Conservation (phyloP, 169 alveolate genomes). For the Plasmodium chabaudi region DNA sequence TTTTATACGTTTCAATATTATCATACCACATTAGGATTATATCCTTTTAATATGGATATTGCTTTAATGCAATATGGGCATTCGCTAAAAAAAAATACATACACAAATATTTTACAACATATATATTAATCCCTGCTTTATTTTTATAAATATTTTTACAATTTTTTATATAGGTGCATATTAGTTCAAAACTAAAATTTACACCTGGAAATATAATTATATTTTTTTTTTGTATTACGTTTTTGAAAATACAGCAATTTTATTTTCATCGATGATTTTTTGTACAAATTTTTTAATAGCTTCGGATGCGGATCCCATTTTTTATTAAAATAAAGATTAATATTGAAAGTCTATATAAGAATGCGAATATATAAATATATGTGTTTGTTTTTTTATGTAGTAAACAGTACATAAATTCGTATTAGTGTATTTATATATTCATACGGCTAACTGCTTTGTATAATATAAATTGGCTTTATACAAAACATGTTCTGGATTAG, state of each 20-base stretch:
- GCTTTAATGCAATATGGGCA: conserved; percentile 73
- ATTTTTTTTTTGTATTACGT: conserved; percentile 16
- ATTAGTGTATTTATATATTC: too few species aligned
- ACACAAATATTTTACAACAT: neutral
- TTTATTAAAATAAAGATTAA: neutral
- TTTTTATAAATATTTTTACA: neutral
- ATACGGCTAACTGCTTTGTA: too few species aligned
- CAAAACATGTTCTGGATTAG: too few species aligned
- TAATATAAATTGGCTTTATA: too few species aligned
- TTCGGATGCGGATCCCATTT: conserved; percentile 41
- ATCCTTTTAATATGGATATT: conserved; percentile 54
- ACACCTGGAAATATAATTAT: too few species aligned
- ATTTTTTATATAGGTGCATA: too few species aligned
- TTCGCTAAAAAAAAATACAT: conserved; percentile 23
- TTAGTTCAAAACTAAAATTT: too few species aligned
- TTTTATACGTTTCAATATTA: neutral
- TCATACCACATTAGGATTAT: conserved; percentile 22
- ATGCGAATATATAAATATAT: neutral
- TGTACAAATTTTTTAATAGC: conserved; percentile 48
- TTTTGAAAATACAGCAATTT: conserved; percentile 59
- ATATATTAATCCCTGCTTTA: neutral
- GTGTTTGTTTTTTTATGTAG: neutral
- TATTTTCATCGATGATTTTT: conserved; percentile 46
- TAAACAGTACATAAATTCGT: too few species aligned
- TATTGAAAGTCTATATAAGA: neutral